Conservation (phyloP, 2,329 filamentous ascomycete species). For the Chaetomiaceae sp. region DNA sequence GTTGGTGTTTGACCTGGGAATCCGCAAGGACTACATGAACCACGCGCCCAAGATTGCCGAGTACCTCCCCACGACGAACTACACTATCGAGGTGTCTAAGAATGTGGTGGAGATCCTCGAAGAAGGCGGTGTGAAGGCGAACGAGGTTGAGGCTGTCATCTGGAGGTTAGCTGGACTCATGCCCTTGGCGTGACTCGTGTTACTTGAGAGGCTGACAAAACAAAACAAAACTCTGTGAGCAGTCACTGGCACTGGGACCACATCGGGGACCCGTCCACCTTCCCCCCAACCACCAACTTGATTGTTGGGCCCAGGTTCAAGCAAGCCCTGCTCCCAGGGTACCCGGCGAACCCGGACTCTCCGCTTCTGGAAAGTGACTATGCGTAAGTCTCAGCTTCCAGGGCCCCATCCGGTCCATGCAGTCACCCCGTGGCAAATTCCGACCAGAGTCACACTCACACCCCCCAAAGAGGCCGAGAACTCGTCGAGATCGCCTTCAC, state of each 20-base stretch:
- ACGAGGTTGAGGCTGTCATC: constrained; percentile 21
- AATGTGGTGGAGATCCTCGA: constrained; percentile 22
- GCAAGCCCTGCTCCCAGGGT: constrained; percentile 37
- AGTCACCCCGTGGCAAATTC: not conserved
- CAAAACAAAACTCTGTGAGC: not conserved
- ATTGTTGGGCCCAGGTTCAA: constrained; percentile 46
- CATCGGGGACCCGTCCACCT: constrained; percentile 40
- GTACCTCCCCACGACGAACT: not conserved
- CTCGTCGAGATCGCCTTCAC: constrained; percentile 23
- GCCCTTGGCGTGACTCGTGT: too few species aligned
- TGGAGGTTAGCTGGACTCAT: constrained; percentile 11
- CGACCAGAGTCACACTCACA: not conserved
- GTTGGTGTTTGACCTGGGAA: not conserved
- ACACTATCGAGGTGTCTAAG: constrained; percentile 1
- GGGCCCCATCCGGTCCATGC: too few species aligned
- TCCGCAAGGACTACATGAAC: not conserved
- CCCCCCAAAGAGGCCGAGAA: constrained; percentile 3
- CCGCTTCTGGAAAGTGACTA: constrained; percentile 31
- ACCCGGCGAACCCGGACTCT: constrained; percentile 32
- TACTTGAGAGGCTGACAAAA: too few species aligned
- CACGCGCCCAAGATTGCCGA: not conserved
- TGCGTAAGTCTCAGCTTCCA: not conserved
- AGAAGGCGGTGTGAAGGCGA: constrained; percentile 15
- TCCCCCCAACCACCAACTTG: constrained; percentile 38
- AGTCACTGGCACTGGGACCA: constrained; percentile 44